Conservation (phyloP, 139 green algal species). For the Chlorella sp. region DNA sequence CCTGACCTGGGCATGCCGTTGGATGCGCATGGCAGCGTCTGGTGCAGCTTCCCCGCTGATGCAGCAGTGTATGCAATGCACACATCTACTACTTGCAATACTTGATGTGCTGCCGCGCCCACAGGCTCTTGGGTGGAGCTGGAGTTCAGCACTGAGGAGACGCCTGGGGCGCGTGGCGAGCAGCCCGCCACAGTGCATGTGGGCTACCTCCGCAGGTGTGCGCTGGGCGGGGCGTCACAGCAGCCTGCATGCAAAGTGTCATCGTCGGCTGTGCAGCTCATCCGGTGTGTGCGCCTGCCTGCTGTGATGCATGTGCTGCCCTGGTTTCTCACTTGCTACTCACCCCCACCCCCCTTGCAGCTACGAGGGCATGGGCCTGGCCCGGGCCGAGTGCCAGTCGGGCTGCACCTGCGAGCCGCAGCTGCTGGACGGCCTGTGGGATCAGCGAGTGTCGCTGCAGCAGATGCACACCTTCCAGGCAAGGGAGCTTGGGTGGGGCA, state of each 20-base stretch:
- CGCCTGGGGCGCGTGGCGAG: not conserved
- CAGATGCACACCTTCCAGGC: slow-evolving; percentile 8
- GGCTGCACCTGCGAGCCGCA: slow-evolving; percentile 5
- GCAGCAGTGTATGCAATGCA: no score
- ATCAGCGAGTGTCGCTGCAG: slow-evolving; percentile 4
- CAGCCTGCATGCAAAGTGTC: no score
- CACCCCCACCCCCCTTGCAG: not conserved
- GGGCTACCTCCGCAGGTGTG: slow-evolving; percentile 6
- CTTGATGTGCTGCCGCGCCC: not conserved
- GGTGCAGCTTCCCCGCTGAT: not conserved
- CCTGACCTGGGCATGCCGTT: not conserved
- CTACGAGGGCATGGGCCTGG: slow-evolving; percentile 18
- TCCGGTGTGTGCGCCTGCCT: no score
- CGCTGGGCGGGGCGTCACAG: no score
- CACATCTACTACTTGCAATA: not conserved
- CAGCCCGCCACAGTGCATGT: slow-evolving; percentile 1
- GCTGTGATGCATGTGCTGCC: no score
- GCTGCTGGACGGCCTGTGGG: slow-evolving; percentile 1
- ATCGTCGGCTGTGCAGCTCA: no score
- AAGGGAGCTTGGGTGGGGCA: no score
- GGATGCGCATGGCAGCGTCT: not conserved
- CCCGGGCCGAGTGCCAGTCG: not conserved
- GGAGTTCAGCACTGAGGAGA: not conserved
- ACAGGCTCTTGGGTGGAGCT: not conserved
- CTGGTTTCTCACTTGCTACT: no score